Conservation (phyloP, 306 rosid genomes). For the Cicer arietinum region DNA sequence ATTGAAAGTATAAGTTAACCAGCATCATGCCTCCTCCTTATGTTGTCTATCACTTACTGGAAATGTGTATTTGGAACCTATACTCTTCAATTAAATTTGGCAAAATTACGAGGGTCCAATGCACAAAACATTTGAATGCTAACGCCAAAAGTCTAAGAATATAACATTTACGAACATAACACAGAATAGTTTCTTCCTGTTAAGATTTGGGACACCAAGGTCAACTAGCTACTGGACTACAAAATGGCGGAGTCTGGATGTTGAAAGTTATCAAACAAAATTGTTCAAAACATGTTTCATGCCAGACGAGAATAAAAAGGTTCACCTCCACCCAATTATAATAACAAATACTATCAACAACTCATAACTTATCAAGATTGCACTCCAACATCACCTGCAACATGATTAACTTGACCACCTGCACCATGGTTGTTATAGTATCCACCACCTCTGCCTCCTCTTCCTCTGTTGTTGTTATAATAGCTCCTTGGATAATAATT, state of each 20-base stretch:
- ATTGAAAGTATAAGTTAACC: no score
- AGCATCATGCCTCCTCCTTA: no score
- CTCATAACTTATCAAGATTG: constrained; percentile 54
- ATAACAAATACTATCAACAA: constrained; percentile 52
- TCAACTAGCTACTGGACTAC: constrained; percentile 45
- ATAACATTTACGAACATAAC: constrained; percentile 37
- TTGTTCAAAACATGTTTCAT: constrained; percentile 51
- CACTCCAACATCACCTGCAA: constrained; percentile 72
- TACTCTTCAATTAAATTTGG: no score
- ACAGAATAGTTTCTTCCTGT: constrained; percentile 32
- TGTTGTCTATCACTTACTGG: no score
- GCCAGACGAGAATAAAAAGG: constrained; percentile 50
- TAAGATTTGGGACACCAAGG: constrained; percentile 45
- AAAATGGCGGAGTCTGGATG: constrained; percentile 57
- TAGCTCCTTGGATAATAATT: constrained; percentile 75
- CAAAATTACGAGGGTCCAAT: neutral
- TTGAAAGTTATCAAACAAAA: constrained; percentile 53
- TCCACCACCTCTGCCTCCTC: constrained; percentile 82
- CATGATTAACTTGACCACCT: constrained; percentile 59
- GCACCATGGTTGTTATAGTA: constrained; percentile 58
- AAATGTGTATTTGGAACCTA: no score
- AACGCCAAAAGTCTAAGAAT: neutral
- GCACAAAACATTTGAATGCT: constrained; percentile 15
- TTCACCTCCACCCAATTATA: constrained; percentile 55
- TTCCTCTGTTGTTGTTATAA: constrained; percentile 70